A percentile compares a stretch with the other conserved stretches of the same genome.
Evolutionary conservation across 305 asterid genomes (phyloP).

Genomic region (Fraxinus dipetala): DNA sequence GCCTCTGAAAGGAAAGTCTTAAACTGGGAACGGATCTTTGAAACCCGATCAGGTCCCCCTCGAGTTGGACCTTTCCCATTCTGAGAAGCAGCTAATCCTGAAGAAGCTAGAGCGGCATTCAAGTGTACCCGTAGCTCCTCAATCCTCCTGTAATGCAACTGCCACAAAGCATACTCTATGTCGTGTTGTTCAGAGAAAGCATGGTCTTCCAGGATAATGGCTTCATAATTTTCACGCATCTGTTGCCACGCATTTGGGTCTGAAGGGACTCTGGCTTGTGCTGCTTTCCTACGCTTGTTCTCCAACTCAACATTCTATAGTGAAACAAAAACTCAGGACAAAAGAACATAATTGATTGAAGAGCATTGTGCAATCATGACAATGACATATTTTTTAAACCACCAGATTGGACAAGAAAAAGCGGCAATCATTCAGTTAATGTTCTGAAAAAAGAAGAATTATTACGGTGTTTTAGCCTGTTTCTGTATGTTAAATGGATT

Average conservation of each 20-base stretch:
- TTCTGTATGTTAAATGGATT: not conserved
- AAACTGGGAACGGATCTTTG: slow-evolving; percentile 85
- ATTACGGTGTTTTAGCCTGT: not conserved
- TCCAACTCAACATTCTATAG: slow-evolving; percentile 86
- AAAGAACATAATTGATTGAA: not conserved
- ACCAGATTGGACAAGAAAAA: not conserved
- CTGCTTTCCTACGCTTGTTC: slow-evolving; percentile 75
- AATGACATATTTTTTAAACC: slow-evolving; percentile 2
- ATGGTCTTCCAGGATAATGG: slow-evolving; percentile 91
- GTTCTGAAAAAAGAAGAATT: not conserved
- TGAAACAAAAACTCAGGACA: slow-evolving; percentile 7
- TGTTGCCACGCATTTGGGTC: slow-evolving; percentile 94
- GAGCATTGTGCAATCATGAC: not conserved
- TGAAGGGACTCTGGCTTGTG: slow-evolving; percentile 83
- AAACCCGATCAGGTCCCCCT: slow-evolving; percentile 63
- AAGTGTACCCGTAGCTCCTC: slow-evolving; percentile 84
- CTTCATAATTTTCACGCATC: slow-evolving; percentile 93
- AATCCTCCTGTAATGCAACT: slow-evolving; percentile 88
- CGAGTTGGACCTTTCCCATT: slow-evolving; percentile 70
- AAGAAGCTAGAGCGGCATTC: slow-evolving; percentile 61
- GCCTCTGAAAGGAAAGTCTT: slow-evolving; percentile 92
- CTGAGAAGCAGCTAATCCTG: slow-evolving; percentile 58
- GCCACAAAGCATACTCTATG: slow-evolving; percentile 91
- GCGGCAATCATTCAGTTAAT: not conserved
- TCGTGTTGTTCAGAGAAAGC: slow-evolving; percentile 85